phyloP scores from a whole-genome alignment of 495 filamentous ascomycete species.

The Penicillium subrubescens region DNA sequence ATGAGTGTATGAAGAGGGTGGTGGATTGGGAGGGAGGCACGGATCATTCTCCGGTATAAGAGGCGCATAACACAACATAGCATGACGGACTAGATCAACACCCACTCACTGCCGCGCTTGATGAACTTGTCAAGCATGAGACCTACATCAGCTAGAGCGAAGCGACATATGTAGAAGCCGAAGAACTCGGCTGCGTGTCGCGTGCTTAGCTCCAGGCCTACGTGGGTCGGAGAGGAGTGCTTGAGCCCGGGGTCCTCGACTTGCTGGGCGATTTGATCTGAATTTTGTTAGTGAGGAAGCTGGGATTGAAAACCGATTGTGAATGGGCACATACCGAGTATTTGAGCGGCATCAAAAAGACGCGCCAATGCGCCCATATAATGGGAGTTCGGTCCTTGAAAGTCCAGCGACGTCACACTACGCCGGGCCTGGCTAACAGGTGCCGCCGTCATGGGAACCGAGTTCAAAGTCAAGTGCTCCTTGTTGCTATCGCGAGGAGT shows the following conservation, averaged over 20 bases:
- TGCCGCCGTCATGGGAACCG: constrained; percentile 77
- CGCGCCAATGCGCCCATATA: constrained; percentile 92
- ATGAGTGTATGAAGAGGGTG: too few species aligned
- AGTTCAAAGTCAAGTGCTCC: constrained; percentile 65
- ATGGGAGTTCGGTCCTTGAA: constrained; percentile 79
- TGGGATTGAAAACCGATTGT: background rate
- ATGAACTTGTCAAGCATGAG: constrained; percentile 95
- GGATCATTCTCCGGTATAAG: background rate
- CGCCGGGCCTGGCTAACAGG: constrained; percentile 66
- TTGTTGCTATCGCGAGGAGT: constrained; percentile 53
- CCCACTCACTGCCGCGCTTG: constrained; percentile 96
- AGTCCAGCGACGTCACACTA: constrained; percentile 67
- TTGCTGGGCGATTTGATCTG: constrained; percentile 95
- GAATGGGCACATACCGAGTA: constrained; percentile 70
- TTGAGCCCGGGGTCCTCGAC: constrained; percentile 91
- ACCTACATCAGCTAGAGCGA: constrained; percentile 81
- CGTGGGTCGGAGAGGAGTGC: constrained; percentile 80
- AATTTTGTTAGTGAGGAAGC: constrained; percentile 21
- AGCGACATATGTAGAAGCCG: constrained; percentile 93
- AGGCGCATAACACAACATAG: background rate
- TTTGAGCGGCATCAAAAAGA: constrained; percentile 91
- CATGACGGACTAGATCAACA: constrained; percentile 51
- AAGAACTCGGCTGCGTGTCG: constrained; percentile 97
- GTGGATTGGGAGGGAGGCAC: background rate
- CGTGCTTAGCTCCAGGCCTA: constrained; percentile 89